These are phyloP conservation scores for Plantago coronopus DNA, from an alignment of 305 asterid genomes.

Conservation along the genomic window DNA sequence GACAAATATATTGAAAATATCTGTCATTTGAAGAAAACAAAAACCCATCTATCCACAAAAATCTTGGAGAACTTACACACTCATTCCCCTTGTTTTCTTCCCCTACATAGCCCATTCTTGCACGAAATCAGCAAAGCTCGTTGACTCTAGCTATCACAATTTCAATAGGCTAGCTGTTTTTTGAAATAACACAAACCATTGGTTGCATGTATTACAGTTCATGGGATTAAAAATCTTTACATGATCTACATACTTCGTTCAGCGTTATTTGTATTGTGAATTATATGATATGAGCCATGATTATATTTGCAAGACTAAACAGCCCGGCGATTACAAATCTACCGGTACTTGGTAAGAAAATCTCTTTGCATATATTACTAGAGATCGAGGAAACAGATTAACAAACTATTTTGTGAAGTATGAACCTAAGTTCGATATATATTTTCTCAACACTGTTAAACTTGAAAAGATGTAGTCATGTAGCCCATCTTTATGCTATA, in stretches of 20 bases:
- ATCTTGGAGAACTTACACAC: neutral
- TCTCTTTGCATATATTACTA: too few relatives aligned
- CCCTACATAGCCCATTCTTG: neutral
- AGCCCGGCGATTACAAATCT: neutral
- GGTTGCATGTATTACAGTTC: neutral
- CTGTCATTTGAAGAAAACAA: neutral
- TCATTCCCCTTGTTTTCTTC: neutral
- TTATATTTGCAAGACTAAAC: neutral
- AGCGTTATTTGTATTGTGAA: too few relatives aligned
- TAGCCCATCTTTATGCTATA: too few relatives aligned
- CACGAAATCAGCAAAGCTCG: neutral
- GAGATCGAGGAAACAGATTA: too few relatives aligned
- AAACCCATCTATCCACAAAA: neutral
- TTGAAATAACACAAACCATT: neutral
- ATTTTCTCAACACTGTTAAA: neutral
- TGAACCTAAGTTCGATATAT: too few relatives aligned
- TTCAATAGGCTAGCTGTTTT: too few relatives aligned
- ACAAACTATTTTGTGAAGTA: too few relatives aligned
- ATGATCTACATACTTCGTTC: too few relatives aligned
- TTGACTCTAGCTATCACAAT: too few relatives aligned
- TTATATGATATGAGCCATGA: neutral
- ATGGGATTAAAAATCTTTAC: neutral
- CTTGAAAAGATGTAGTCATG: neutral
- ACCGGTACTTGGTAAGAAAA: too few relatives aligned
- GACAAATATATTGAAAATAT: neutral